Evolutionary conservation across 176 grass and related monocot genomes (phyloP), one percentile per base, ranked within the genome.

Genomic region (Musa troglodytarum): DNA sequence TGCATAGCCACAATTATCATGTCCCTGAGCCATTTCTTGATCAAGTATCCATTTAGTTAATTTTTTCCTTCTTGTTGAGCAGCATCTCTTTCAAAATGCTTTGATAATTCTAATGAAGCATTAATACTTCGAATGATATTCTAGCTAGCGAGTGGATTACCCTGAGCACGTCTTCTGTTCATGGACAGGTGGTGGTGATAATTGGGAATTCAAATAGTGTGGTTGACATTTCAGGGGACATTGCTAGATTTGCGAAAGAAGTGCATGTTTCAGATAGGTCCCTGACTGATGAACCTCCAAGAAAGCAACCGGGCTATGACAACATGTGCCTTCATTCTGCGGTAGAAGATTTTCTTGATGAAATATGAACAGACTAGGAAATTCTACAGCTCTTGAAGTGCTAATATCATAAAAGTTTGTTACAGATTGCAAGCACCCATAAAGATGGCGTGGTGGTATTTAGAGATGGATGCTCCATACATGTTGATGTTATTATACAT

Each of bases 1-100:
- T 96, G 50, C 92, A 92, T 82, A 96, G 92, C 81, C 92, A 96
- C 82, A 96, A 82, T 80, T 96, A 92, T 83, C 92, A 83, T 52
- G 74, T 80, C n/a, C 89, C 87, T 0, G 86, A 92, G 62, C 80
- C 87, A 69, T 96, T 92, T 49, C 59, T 25, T 72, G 17, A 64
- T 17, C 65, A 79, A 87, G 63, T 66, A 81, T 76, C 69, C 29
- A 4, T 64, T 62, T 10, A 70, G 5, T 50, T 51, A 20, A 2
- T 28, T 65, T 65, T 15, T 69, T 69, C 9, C 34, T 43, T 69
- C 10, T 43, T 50, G 13, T 70, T 70, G 34, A n/a, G 68, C 9
- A 50, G 1, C 11, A 10, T 17, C 9, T 43, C 17, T 21, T 2
- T 50, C 6, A n/a, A 70, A 43, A 19, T 17, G 11, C 17, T 43